Evolutionary conservation across 2,329 filamentous ascomycete species (phyloP).

Genomic region (Gliomastix tumulicola): DNA sequence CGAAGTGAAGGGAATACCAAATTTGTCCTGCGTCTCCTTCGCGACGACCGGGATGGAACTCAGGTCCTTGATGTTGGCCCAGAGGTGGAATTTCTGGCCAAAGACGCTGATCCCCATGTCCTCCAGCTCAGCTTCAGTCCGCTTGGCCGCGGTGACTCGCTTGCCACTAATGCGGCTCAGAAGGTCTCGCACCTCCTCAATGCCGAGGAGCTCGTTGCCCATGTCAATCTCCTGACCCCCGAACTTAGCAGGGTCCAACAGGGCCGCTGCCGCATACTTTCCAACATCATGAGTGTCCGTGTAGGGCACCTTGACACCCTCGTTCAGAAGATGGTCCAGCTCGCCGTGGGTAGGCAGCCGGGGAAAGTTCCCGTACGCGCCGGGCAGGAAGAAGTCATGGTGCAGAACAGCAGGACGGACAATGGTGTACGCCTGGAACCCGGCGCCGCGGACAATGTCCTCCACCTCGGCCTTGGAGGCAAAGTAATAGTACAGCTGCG

Average conservation of each 20-base stretch:
- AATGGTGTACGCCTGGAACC: constrained; percentile 22
- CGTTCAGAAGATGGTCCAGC: not conserved
- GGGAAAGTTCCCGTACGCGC: not conserved
- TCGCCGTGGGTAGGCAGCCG: not conserved
- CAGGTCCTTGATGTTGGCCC: not conserved
- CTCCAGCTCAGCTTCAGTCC: not conserved
- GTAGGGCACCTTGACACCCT: not conserved
- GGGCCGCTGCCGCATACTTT: not conserved
- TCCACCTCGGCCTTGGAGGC: constrained; percentile 28
- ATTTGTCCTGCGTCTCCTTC: not conserved
- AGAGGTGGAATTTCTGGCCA: not conserved
- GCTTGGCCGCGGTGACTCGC: not conserved
- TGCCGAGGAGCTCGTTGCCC: not conserved
- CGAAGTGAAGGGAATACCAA: not conserved
- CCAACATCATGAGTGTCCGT: not conserved
- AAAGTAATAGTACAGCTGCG: constrained; percentile 19
- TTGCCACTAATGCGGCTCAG: not conserved
- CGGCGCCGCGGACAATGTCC: constrained; percentile 15
- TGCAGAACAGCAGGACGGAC: constrained; percentile 20
- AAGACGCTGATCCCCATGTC: not conserved
- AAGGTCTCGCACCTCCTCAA: not conserved
- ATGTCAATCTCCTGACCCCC: not conserved
- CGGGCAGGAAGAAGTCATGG: constrained; percentile 16
- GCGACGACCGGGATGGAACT: not conserved
- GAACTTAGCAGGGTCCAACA: not conserved